These are phyloP conservation scores for Colletotrichum tropicicola DNA, from an alignment of 2,329 filamentous ascomycete species.

Conservation along the genomic window DNA sequence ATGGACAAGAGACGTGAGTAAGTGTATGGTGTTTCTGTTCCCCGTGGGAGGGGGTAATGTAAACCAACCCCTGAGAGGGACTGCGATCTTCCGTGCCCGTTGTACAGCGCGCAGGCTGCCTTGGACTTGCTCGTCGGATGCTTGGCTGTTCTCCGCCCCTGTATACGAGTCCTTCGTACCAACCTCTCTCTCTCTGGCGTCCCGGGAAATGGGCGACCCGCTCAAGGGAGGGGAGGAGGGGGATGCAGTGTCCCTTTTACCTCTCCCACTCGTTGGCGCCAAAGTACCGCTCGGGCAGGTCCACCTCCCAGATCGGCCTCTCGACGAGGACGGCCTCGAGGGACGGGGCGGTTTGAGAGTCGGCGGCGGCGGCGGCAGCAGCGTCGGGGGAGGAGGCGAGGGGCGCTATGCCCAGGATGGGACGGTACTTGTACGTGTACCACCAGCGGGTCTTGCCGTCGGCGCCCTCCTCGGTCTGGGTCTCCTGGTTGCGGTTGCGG, in stretches of 20 bases:
- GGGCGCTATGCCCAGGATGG: conserved; percentile 80
- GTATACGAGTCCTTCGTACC: too few relatives aligned
- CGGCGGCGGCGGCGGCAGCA: background rate
- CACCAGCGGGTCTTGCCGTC: conserved; percentile 61
- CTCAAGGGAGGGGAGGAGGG: too few relatives aligned
- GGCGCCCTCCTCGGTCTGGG: conserved; percentile 29
- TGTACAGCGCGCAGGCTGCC: too few relatives aligned
- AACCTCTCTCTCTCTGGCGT: background rate
- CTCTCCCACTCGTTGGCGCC: conserved; percentile 63
- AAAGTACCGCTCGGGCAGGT: conserved; percentile 77
- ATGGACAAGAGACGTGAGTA: background rate
- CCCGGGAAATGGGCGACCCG: background rate
- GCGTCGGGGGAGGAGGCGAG: conserved; percentile 35
- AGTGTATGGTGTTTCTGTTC: background rate
- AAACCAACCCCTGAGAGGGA: too few relatives aligned
- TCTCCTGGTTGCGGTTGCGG: conserved; percentile 36
- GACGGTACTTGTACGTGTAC: conserved; percentile 92
- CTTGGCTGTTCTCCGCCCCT: too few relatives aligned
- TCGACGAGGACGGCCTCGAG: conserved; percentile 90
- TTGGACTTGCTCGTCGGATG: too few relatives aligned
- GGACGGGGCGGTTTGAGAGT: conserved; percentile 40
- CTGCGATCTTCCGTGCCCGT: too few relatives aligned
- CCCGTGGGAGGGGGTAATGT: too few relatives aligned
- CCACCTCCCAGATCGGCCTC: conserved; percentile 83
- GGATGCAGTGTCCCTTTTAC: too few relatives aligned